Evolutionary conservation across 2,329 filamentous ascomycete species (phyloP).

Genomic region (Botrytis fragariae): DNA sequence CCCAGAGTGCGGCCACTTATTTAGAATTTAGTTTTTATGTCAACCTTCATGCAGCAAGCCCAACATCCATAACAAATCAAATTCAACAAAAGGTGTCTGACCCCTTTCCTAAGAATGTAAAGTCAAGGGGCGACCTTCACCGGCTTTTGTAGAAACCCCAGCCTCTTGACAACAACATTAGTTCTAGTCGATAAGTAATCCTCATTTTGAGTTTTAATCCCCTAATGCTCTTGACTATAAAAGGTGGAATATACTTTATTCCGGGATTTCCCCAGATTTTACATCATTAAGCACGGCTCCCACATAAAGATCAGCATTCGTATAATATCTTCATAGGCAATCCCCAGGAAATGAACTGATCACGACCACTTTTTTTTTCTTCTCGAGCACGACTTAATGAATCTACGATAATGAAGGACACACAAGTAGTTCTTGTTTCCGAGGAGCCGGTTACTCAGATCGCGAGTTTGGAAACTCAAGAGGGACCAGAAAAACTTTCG

Average conservation of each 20-base stretch:
- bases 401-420: background rate
- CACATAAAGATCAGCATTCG: background rate
- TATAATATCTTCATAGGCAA: background rate
- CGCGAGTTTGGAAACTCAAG: background rate
- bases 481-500: constrained; percentile 3
- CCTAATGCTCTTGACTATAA: background rate
- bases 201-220: background rate
- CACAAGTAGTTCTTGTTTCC: background rate
- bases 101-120: background rate
- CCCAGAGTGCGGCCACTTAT: background rate
- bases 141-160: constrained; percentile 1
- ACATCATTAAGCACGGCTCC: background rate
- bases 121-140: constrained; percentile 8
- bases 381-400: background rate
- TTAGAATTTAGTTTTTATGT: background rate
- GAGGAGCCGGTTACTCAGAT: background rate
- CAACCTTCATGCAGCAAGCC: background rate
- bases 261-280: constrained; percentile 14
- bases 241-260: background rate
- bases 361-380: background rate
- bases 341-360: background rate
- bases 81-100: background rate
- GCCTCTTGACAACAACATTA: constrained; percentile 5
- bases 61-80: constrained; percentile 1
- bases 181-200: background rate